Conservation (phyloP, 495 filamentous ascomycete species). For the Penicillium flavigenum region DNA sequence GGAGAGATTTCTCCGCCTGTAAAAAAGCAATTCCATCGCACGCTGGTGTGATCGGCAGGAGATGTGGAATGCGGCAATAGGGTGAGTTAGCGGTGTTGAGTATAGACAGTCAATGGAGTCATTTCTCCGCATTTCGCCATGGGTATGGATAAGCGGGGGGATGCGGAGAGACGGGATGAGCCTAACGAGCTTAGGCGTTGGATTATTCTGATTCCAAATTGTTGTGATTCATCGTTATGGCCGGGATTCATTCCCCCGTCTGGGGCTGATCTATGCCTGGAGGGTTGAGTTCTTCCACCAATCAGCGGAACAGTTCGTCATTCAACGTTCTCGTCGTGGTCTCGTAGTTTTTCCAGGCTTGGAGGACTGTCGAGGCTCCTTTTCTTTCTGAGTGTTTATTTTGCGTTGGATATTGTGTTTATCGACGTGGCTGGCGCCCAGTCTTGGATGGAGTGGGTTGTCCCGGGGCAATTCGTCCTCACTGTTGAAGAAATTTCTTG, state of each 20-base stretch:
- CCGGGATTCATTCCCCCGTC: slow-evolving; percentile 19
- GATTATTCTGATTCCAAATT: background rate
- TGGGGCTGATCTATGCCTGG: slow-evolving; percentile 17
- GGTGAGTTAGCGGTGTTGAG: background rate
- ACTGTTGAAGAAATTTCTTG: no score
- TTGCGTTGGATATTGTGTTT: background rate
- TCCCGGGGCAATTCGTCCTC: no score
- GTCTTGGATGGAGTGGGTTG: background rate
- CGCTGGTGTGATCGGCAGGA: slow-evolving; percentile 14
- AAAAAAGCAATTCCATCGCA: slow-evolving; percentile 7
- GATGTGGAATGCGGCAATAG: background rate
- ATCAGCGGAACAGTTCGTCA: slow-evolving; percentile 5
- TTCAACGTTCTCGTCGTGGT: background rate
- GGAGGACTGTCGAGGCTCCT: background rate
- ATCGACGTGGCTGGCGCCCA: background rate
- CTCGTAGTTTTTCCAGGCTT: background rate
- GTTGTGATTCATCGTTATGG: background rate
- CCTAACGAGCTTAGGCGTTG: background rate
- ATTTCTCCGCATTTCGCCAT: slow-evolving; percentile 24
- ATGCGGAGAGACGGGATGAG: slow-evolving; percentile 10
- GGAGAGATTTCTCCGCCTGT: slow-evolving; percentile 38
- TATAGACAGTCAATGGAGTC: background rate
- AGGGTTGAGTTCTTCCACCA: slow-evolving; percentile 20
- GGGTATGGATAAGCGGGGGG: slow-evolving; percentile 2
- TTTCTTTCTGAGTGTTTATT: background rate